Evolutionary conservation across 2,329 filamentous ascomycete species (phyloP).

Genomic region (Westerdykella ornata): DNA sequence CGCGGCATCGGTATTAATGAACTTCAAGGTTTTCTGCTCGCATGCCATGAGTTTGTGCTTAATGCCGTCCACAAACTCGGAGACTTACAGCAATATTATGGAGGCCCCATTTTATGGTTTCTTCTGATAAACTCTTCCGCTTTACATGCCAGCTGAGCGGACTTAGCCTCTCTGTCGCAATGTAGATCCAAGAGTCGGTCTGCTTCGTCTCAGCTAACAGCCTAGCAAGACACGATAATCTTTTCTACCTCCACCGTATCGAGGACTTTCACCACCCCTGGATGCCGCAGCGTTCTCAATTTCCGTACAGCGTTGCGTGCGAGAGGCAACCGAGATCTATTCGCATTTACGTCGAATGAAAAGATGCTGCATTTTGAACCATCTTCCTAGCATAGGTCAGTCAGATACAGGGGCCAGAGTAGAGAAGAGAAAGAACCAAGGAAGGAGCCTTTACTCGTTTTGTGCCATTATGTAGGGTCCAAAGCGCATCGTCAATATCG

Average conservation of each 20-base stretch:
- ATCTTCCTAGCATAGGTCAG: slow-evolving; percentile 61
- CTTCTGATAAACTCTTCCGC: slow-evolving; percentile 76
- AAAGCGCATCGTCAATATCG: slow-evolving; percentile 87
- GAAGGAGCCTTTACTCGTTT: slow-evolving; percentile 58
- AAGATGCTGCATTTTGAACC: slow-evolving; percentile 93
- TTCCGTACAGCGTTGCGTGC: slow-evolving; percentile 94
- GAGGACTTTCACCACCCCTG: slow-evolving; percentile 86
- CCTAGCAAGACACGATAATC: not conserved
- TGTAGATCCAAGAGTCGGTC: slow-evolving; percentile 93
- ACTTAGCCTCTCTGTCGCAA: slow-evolving; percentile 84
- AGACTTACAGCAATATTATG: slow-evolving; percentile 68
- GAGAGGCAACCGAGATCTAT: slow-evolving; percentile 73
- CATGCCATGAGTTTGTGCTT: slow-evolving; percentile 5
- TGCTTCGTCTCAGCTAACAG: slow-evolving; percentile 36
- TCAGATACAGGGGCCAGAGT: slow-evolving; percentile 15
- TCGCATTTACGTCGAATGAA: slow-evolving; percentile 80
- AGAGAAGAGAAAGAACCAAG: slow-evolving; percentile 1
- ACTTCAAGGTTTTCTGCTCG: slow-evolving; percentile 75
- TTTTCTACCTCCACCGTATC: slow-evolving; percentile 78
- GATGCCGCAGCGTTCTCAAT: slow-evolving; percentile 84
- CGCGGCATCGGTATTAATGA: slow-evolving; percentile 87
- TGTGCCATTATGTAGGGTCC: slow-evolving; percentile 92
- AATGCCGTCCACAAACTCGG: not conserved
- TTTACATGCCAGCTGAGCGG: slow-evolving; percentile 87
- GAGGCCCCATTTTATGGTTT: slow-evolving; percentile 95